phyloP scores from a whole-genome alignment of 163 green algal species.

The Chlamydomonas reinhardtii region DNA sequence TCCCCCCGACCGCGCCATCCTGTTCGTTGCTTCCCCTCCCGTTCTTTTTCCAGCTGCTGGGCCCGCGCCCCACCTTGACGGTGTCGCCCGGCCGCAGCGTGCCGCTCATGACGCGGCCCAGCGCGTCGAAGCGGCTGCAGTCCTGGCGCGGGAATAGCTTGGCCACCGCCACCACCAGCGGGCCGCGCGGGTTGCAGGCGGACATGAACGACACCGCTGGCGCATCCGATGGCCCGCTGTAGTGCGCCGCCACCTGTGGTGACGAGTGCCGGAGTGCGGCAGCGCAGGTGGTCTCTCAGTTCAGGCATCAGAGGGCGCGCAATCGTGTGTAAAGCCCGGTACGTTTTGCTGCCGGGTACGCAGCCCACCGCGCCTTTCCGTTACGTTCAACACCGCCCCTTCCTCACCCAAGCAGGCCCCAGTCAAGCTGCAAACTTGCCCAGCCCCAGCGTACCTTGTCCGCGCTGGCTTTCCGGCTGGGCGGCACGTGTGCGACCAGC shows the following conservation, averaged over 20 bases:
- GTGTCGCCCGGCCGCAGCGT: constrained; percentile 87
- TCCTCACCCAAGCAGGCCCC: too few relatives aligned
- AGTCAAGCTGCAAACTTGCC: too few relatives aligned
- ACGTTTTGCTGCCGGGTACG: too few relatives aligned
- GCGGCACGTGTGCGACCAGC: constrained; percentile 89
- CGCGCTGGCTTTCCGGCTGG: constrained; percentile 73
- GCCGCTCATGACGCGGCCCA: constrained; percentile 93
- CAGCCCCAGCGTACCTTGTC: constrained; percentile 68
- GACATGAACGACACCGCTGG: constrained; percentile 81
- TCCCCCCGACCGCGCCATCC: too few relatives aligned
- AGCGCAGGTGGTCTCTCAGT: too few relatives aligned
- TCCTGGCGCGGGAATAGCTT: constrained; percentile 97
- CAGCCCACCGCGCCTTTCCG: too few relatives aligned
- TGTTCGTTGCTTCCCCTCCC: too few relatives aligned
- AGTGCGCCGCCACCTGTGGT: constrained; percentile 60
- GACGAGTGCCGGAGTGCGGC: too few relatives aligned
- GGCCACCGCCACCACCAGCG: constrained; percentile 88
- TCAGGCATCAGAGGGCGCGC: too few relatives aligned
- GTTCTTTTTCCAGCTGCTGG: too few relatives aligned
- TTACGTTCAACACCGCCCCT: too few relatives aligned
- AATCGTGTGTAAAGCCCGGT: too few relatives aligned
- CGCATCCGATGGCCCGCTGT: constrained; percentile 56
- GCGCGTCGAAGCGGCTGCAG: constrained; percentile 90
- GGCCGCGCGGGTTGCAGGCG: constrained; percentile 83
- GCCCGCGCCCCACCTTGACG: constrained; percentile 66